Conservation (phyloP, 768 basidiomycete species). For the Naematelia encephala region DNA sequence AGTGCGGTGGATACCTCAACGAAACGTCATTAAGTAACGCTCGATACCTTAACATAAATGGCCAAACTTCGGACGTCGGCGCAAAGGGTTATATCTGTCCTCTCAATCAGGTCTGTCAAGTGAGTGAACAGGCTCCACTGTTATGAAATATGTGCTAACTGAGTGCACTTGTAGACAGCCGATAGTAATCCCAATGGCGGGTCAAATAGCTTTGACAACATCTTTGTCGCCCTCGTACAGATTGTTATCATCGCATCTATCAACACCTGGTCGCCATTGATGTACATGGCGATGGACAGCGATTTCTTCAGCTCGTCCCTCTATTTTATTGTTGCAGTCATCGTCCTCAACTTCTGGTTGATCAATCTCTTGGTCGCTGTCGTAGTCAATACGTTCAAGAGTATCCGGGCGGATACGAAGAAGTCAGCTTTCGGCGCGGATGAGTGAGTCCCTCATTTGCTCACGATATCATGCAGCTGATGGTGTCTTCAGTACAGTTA, state of each 20-base stretch:
- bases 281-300: slow-evolving; percentile 85
- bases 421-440: slow-evolving; percentile 87
- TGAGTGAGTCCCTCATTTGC: slow-evolving; percentile 31
- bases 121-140: slow-evolving; percentile 43
- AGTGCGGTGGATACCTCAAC: slow-evolving; percentile 80
- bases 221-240: slow-evolving; percentile 75
- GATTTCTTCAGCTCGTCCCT: slow-evolving; percentile 84
- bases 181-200: slow-evolving; percentile 62
- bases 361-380: slow-evolving; percentile 92
- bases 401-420: slow-evolving; percentile 78
- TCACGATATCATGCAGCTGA: background rate
- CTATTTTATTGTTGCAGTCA: slow-evolving; percentile 77
- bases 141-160: background rate
- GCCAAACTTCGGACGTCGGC: slow-evolving; percentile 50
- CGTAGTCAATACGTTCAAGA: slow-evolving; percentile 88
- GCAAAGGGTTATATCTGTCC: slow-evolving; percentile 89
- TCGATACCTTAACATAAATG: slow-evolving; percentile 54
- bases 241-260: slow-evolving; percentile 76
- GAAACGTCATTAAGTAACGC: slow-evolving; percentile 56
- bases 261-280: slow-evolving; percentile 56
- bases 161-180: slow-evolving; percentile 21
- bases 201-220: slow-evolving; percentile 81
- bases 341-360: slow-evolving; percentile 82
- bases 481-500: slow-evolving; percentile 12
- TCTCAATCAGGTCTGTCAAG: slow-evolving; percentile 75